Percentiles rank a stretch among this genome's conserved stretches.
These are phyloP conservation scores for Diplosphaera chodatii DNA, from an alignment of 139 green algal species.

Conservation along the genomic window DNA sequence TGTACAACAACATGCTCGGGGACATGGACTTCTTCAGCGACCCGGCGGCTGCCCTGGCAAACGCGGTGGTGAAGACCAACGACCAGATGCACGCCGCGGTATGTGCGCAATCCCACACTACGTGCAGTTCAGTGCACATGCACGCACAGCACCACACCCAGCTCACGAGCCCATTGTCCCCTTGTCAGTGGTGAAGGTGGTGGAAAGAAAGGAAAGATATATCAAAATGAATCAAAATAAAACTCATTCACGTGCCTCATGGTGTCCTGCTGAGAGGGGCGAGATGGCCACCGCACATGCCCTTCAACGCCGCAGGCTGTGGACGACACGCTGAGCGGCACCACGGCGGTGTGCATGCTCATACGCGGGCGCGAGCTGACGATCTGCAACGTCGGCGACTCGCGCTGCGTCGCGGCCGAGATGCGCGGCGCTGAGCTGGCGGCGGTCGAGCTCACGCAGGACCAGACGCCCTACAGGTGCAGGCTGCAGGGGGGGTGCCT, in stretches of 20 bases:
- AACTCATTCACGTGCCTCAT: no score
- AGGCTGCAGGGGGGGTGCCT: no score
- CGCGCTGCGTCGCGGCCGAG: conserved; percentile 74
- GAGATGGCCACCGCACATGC: no score
- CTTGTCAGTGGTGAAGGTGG: no score
- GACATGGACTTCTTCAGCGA: conserved; percentile 21
- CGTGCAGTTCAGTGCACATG: neutral
- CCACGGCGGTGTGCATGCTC: conserved; percentile 74
- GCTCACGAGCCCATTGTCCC: no score
- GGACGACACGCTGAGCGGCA: conserved; percentile 75
- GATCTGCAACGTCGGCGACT: conserved; percentile 91
- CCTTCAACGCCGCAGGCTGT: conserved; percentile 5
- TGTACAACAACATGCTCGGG: conserved; percentile 36
- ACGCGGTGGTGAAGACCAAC: conserved; percentile 72
- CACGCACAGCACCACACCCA: no score
- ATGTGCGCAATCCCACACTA: neutral
- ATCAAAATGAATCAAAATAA: no score
- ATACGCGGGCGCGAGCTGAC: conserved; percentile 59
- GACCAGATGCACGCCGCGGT: conserved; percentile 58
- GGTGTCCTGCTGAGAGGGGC: no score
- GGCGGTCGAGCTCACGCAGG: conserved; percentile 51
- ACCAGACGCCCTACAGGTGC: conserved; percentile 85
- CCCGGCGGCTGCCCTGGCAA: conserved; percentile 31
- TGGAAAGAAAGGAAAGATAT: no score
- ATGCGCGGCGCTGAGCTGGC: conserved; percentile 34